A percentile compares a stretch with the other conserved stretches of the same genome.
phyloP scores from a whole-genome alignment of 2,329 filamentous ascomycete species.

The Balansia obtecta region DNA sequence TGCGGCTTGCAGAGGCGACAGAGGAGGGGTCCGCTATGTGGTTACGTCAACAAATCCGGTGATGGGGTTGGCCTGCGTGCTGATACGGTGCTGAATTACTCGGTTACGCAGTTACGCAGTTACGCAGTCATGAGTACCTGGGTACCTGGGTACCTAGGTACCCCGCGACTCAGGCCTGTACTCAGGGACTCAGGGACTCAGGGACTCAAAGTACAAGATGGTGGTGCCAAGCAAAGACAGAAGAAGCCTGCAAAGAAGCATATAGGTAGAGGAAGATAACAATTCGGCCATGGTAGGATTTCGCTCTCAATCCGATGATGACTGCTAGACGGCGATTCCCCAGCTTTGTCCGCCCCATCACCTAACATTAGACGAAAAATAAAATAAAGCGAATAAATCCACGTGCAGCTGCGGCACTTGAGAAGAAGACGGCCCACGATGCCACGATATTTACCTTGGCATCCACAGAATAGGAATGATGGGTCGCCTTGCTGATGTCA shows the following conservation, averaged over 20 bases:
- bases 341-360: neutral
- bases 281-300: no score
- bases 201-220: no score
- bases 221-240: neutral
- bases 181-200: no score
- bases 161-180: no score
- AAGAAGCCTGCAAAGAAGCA: neutral
- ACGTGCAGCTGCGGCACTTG: neutral
- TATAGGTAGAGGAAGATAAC: neutral
- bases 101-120: neutral
- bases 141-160: neutral
- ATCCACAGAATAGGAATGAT: neutral
- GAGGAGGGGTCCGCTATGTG: no score
- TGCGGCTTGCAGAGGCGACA: neutral
- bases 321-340: neutral
- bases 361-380: neutral
- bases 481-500: neutral
- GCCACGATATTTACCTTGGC: neutral
- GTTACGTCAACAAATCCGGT: neutral
- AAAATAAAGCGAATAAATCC: neutral
- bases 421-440: neutral
- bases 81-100: neutral
- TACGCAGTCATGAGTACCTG: neutral
- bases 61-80: neutral
- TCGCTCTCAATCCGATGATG: neutral